Percentiles rank a stretch among this genome's conserved stretches.
phyloP scores from a whole-genome alignment of 352 stramenopile genomes.

The Pythium rhizo-oryzae region DNA sequence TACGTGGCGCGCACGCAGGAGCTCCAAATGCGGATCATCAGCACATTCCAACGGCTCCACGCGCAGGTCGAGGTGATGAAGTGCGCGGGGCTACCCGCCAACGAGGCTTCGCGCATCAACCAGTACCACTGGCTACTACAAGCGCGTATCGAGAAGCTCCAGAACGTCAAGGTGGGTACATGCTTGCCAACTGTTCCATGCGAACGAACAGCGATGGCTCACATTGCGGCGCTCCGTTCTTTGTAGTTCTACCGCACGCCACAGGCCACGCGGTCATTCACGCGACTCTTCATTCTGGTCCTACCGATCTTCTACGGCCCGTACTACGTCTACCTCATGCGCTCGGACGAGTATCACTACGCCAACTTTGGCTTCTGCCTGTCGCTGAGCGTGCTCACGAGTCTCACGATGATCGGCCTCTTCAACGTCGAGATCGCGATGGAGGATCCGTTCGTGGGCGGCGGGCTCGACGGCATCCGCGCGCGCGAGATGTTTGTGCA shows the following conservation, averaged over 20 bases:
- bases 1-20: conserved; percentile 34
- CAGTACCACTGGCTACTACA: conserved; percentile 89
- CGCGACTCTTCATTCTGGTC: conserved; percentile 83
- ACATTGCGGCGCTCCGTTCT: neutral
- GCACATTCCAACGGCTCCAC: conserved; percentile 61
- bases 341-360: conserved; percentile 49
- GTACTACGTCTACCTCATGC: conserved; percentile 85
- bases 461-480: conserved; percentile 69
- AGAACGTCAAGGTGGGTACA: conserved; percentile 73
- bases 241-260: conserved; percentile 81
- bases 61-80: conserved; percentile 83
- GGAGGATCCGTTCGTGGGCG: conserved; percentile 79
- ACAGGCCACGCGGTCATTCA: conserved; percentile 86
- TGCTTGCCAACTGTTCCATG: no score
- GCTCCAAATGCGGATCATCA: conserved; percentile 59
- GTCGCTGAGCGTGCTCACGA: conserved; percentile 73
- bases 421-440: conserved; percentile 87
- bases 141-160: conserved; percentile 77
- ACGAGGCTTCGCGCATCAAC: conserved; percentile 88
- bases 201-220: no score
- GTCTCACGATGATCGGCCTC: conserved; percentile 84
- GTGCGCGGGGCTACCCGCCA: conserved; percentile 61
- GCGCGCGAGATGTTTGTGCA: conserved; percentile 58
- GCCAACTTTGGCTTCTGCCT: conserved; percentile 83
- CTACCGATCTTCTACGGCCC: conserved; percentile 84